Evolutionary conservation across 441 rosid genomes (phyloP), one percentile per base, ranked within the genome.

Genomic region (Pelargonium citronellum): DNA sequence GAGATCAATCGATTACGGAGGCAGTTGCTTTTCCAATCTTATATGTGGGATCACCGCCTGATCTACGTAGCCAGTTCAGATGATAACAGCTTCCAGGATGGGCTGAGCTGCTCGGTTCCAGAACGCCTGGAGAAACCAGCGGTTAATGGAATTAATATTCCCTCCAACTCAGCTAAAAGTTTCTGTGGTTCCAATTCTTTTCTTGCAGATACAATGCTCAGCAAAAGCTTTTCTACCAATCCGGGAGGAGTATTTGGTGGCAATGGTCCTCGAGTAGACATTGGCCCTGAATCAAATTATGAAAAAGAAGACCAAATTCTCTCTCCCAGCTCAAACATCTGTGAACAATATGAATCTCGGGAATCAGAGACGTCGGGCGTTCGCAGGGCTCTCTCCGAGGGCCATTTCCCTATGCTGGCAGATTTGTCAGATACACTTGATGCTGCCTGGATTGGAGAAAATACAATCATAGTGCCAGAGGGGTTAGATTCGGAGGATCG

Each of bases 371-470:
- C n/a, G n/a, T n/a, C n/a, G 75, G 72, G 74, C 69, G 83, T 87
- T 71, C 87, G 81, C 30, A 79, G 94, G 80, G 80, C 87, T 69
- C 83, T 81, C 70, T 89, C 97, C 70, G 96, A 91, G 63, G 97
- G 96, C 72, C 91, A 89, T 74, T 79, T 84, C 76, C 87, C 83
- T 69, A 20, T 75, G n/a, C 41, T 80, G 80, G 83, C 79, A 73
- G 79, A 86, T 83, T 83, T 95, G 73, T 88, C 99, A 7, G 93
- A 84, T 58, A 88, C 93, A 64, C 93, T 95, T 73, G 99, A 92
- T 73, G 98, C 97, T 77, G 95, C 96, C 39, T 95, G 99, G 98
- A 89, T 83, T 0, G 98, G 98, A 20, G 82, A 89, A 78, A 87
- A 75, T 27, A 64, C 69, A 49, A 67, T 76, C 74, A 74, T 72